Base-by-base conservation (phyloP, 495 filamentous ascomycete genomes). In the Patellaria atrata region DNA sequence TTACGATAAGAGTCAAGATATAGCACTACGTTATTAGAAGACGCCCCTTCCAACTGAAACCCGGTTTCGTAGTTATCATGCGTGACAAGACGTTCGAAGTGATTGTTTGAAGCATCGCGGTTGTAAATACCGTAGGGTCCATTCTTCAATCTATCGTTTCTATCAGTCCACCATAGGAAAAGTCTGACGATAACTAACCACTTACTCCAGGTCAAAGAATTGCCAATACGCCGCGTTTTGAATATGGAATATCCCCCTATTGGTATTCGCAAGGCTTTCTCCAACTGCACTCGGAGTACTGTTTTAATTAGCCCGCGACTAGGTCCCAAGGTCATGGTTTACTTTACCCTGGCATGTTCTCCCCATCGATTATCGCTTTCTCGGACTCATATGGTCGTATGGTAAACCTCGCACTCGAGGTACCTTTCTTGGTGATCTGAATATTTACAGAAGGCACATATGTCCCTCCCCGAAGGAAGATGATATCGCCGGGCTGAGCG, bases 51-150 rank as follows among this genome's bases (percentile, higher is more conserved):
- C 5, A 54, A 27, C 23, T 54, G 51, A 39, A 54, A 54, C 7
- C 51, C 51, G 2, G 51, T 43, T 36, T 54, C 51, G 24, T 54
- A 54, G 33, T 54, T 54, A 22, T 54, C 51, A 18, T 45, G 45
- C 5, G 51, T 54, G 13, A 45, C 44, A 21, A 54, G 27, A 13
- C 38, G 29, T 39, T 54, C 50, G 18, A 41, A 54, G 34, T 44
- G 39, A 28, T 49, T 52, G 37, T 52, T 41, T 14, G 41, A 45
- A 13, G 28, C 27, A 23, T 45, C 45, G 1, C 33, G 30, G 19
- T 30, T 27, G 23, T 54, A 52, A 16, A 54, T 25, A 7, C 51
- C 51, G 24, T 54, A 54, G 6, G 51, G 50, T 11, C 51, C 51
- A 18, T 54, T 24, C 2, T 28, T 40, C 25, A 34, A 40, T 40